Percentiles rank a stretch among this genome's conserved stretches.
Conservation (phyloP, 1,284 basidiomycete species). For the Cerioporus squamosus region DNA sequence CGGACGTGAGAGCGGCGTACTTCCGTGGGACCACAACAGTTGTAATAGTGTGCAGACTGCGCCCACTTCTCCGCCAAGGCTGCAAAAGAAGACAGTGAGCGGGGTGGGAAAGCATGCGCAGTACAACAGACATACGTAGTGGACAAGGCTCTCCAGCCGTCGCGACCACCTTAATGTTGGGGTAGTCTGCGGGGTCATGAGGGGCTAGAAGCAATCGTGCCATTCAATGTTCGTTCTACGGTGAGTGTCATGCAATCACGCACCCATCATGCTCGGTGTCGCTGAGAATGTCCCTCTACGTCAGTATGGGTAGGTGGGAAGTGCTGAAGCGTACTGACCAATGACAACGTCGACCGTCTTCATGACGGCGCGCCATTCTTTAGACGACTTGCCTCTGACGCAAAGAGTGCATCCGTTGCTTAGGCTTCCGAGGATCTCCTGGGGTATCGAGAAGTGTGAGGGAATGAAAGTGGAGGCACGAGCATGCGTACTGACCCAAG, state of each 20-base stretch:
- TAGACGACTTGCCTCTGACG: conserved; percentile 57
- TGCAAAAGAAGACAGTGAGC: conserved; percentile 27
- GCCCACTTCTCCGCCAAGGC: conserved; percentile 62
- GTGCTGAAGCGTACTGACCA: conserved; percentile 36
- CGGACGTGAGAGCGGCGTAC: conserved; percentile 29
- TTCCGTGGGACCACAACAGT: conserved; percentile 55
- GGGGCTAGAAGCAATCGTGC: conserved; percentile 33
- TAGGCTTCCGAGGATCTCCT: conserved; percentile 62
- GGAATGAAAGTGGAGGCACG: not conserved
- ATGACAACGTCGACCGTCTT: conserved; percentile 61
- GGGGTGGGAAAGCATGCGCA: not conserved
- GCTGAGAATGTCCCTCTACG: conserved; percentile 22
- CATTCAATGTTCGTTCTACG: conserved; percentile 1
- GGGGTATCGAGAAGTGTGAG: not conserved
- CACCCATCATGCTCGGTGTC: conserved; percentile 47
- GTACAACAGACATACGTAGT: conserved; percentile 41
- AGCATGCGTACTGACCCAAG: conserved; percentile 47
- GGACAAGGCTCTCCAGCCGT: conserved; percentile 68
- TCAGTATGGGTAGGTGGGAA: conserved; percentile 31
- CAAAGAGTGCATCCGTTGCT: conserved; percentile 60
- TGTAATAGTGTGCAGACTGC: conserved; percentile 44
- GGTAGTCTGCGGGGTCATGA: conserved; percentile 58
- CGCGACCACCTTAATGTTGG: conserved; percentile 58
- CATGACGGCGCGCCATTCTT: conserved; percentile 60
- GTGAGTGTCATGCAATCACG: conserved; percentile 3